Base-by-base conservation (phyloP, 139 green algal genomes). In the Chlamydomonas sphaeroides region DNA sequence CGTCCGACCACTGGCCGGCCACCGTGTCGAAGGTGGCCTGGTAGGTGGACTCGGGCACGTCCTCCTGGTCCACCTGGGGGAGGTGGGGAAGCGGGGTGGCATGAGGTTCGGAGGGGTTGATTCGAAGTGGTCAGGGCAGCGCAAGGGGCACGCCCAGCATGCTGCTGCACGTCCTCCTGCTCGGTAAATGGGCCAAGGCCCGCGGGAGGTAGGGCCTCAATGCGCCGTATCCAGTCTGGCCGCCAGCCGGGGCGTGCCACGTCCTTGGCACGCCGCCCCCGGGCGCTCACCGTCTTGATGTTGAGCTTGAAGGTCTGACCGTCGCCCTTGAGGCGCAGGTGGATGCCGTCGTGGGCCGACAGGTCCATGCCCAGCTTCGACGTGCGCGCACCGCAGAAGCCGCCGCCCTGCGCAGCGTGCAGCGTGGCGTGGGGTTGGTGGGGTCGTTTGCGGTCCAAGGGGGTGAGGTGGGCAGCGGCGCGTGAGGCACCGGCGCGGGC, bases 281-380 rank as follows among this genome's bases (percentile, higher is more conserved):
- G n/a, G n/a, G n/a, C n/a, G n/a, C n/a, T n/a, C 82, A 92, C 91
- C 80, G 95, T 98, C 85, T 97, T 98, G 69, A 98, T 91, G 91
- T 97, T 98, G 61, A 98, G 68, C 87, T 98, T 98, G 87, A 94
- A 96, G 35, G 89, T 97, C 70, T 95, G 87, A 30, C 94, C 94
- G 48, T 95, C 91, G 0, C 92, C 93, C 78, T 92, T 90, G 4
- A 98, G 91, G 2, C 90, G 68, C 70, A 98, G 72, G 28, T 69
- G 35, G 32, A 98, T 79, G 39, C 95, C 91, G 66, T 94, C 91
- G 69, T 66, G 88, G 3, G 5, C 84, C 1, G 57, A 73, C 48
- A 92, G 65, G 71, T 93, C 85, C 3, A 88, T 33, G 39, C 83
- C 56, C 6, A 90, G 80, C 39, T 63, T 67, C 57, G 77, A 68